Evolutionary conservation across 2,329 filamentous ascomycete genomes (phyloP).

Genomic region (Xylariaceae sp.): DNA sequence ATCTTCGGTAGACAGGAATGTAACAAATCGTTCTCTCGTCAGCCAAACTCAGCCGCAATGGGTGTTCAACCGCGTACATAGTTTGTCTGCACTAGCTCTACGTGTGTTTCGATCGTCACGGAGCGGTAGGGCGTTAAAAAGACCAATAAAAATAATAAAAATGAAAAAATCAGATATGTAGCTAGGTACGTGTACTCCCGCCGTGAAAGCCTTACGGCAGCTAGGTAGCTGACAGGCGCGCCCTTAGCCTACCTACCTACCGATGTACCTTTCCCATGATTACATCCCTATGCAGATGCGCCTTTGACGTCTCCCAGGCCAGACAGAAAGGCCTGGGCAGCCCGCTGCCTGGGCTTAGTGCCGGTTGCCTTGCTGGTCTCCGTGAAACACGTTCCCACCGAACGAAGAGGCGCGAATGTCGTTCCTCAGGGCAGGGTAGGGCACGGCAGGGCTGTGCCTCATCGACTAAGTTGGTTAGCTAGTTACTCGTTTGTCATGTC

Average conservation of each 20-base stretch:
- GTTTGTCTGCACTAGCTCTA: neutral
- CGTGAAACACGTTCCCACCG: neutral
- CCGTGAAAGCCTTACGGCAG: neutral
- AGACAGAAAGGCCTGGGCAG: no score
- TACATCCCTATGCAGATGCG: conserved; percentile 3
- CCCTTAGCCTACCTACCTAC: neutral
- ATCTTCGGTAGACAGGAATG: neutral
- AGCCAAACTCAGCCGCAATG: neutral
- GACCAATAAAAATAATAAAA: no score
- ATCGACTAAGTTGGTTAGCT: no score
- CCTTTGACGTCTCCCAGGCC: conserved; percentile 1
- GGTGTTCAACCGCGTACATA: neutral
- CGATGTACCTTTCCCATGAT: conserved; percentile 1
- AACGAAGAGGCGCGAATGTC: neutral
- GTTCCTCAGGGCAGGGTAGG: no score
- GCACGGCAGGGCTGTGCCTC: no score
- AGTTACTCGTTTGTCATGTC: no score
- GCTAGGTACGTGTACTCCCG: neutral
- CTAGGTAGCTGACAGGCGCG: neutral
- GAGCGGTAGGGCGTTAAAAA: no score
- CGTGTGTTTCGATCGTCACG: no score
- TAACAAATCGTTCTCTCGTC: neutral
- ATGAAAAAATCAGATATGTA: no score
- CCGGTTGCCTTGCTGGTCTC: conserved; percentile 4
- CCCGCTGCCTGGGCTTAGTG: conserved; percentile 14